Evolutionary conservation across 495 filamentous ascomycete species (phyloP).

Genomic region (Penicillium paxilli): DNA sequence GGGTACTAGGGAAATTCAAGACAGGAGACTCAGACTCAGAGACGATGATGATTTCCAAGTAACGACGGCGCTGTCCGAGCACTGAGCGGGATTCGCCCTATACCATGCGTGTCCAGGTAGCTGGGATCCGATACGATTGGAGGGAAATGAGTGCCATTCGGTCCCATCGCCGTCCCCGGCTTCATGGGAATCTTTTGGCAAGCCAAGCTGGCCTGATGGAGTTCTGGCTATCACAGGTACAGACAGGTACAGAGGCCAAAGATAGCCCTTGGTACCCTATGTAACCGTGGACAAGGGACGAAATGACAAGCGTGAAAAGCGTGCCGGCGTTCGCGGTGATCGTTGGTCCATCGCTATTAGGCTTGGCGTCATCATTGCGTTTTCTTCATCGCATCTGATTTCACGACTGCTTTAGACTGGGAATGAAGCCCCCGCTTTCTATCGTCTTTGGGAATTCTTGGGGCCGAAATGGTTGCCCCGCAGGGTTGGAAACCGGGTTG

Average conservation of each 20-base stretch:
- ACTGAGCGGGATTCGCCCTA: slow-evolving; percentile 6
- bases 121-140: slow-evolving; percentile 8
- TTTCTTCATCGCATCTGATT: not conserved
- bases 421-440: slow-evolving; percentile 8
- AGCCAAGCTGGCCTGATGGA: not conserved
- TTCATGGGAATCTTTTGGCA: not conserved
- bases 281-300: not conserved
- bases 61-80: slow-evolving; percentile 5
- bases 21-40: not conserved
- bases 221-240: not conserved
- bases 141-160: not conserved
- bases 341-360: slow-evolving; percentile 14
- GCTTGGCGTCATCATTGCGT: slow-evolving; percentile 11
- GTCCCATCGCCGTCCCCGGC: not conserved
- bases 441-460: not conserved
- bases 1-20: too few relatives aligned
- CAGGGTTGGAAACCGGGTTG: not conserved
- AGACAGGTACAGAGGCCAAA: not conserved
- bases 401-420: not conserved
- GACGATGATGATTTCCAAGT: not conserved
- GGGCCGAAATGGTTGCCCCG: not conserved
- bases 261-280: too few relatives aligned
- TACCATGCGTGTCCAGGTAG: slow-evolving; percentile 3
- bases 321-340: slow-evolving; percentile 9
- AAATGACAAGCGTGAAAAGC: too few relatives aligned